Conservation (phyloP, 352 stramenopile genomes). For the Phytopythium ostracodes region DNA sequence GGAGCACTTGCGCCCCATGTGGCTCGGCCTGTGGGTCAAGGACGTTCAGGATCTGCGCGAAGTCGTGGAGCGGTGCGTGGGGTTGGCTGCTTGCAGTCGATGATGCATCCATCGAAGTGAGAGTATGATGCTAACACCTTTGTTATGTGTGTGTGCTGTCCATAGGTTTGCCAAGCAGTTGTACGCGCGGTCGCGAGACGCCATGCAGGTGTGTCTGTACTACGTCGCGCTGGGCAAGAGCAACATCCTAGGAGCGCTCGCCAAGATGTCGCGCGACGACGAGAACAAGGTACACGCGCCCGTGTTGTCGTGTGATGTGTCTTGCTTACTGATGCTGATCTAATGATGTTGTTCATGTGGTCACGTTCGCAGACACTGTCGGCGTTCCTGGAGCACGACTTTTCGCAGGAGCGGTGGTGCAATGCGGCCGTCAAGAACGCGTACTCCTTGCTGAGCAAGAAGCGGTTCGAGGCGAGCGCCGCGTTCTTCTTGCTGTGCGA, state of each 20-base stretch:
- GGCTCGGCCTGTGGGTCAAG: conserved; percentile 79
- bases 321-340: background rate
- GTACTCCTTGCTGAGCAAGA: conserved; percentile 93
- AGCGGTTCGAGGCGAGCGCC: conserved; percentile 86
- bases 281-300: conserved; percentile 52
- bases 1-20: conserved; percentile 53
- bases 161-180: conserved; percentile 61
- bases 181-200: conserved; percentile 62
- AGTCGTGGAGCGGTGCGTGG: conserved; percentile 53
- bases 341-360: background rate
- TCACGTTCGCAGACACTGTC: conserved; percentile 45
- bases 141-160: background rate
- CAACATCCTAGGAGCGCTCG: conserved; percentile 67
- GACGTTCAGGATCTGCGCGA: conserved; percentile 62
- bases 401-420: conserved; percentile 75
- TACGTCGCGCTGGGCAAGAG: conserved; percentile 81
- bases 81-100: too few relatives aligned
- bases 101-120: too few relatives aligned
- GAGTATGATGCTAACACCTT: too few relatives aligned
- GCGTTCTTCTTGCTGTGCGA: conserved; percentile 93
- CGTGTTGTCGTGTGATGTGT: background rate
- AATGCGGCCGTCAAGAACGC: conserved; percentile 93
- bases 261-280: conserved; percentile 70
- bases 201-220: conserved; percentile 68
- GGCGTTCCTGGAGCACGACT: conserved; percentile 78